Conservation (phyloP, 2,329 filamentous ascomycete species). For the Drechslerella coelobrocha region DNA sequence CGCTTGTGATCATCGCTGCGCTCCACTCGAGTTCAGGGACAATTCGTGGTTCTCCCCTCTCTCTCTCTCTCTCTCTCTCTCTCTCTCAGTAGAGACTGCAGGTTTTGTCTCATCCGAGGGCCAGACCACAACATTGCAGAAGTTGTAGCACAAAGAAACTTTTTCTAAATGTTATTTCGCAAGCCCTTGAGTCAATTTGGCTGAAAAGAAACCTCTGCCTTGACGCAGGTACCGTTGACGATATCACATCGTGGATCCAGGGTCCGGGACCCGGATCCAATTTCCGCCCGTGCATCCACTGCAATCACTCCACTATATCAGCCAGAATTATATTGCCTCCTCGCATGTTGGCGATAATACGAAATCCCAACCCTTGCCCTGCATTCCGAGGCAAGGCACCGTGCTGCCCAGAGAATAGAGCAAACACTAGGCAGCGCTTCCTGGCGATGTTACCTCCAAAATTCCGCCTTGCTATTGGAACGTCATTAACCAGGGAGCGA, state of each 20-base stretch:
- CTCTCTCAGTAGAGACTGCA: background rate
- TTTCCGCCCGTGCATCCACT: slow-evolving; percentile 2
- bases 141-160: background rate
- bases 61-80: too few species aligned
- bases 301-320: slow-evolving; percentile 1
- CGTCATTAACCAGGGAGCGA: background rate
- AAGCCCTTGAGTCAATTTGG: slow-evolving; percentile 1
- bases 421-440: slow-evolving; percentile 10
- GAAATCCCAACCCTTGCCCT: too few species aligned
- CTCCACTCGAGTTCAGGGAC: slow-evolving; percentile 21
- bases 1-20: slow-evolving; percentile 9
- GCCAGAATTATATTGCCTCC: background rate
- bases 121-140: background rate
- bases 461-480: background rate
- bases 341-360: background rate
- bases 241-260: slow-evolving; percentile 31
- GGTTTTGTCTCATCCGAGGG: background rate
- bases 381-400: too few species aligned
- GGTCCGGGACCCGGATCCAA: background rate
- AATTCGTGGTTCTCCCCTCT: too few species aligned
- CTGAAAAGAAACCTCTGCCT: slow-evolving; percentile 7
- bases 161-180: too few species aligned
- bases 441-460: slow-evolving; percentile 4
- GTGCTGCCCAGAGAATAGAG: background rate
- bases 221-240: slow-evolving; percentile 50